A percentile compares a stretch with the other conserved stretches of the same genome.
Evolutionary conservation across 2,329 filamentous ascomycete genomes (phyloP).

Genomic region (Pyrenochaeta sp.): DNA sequence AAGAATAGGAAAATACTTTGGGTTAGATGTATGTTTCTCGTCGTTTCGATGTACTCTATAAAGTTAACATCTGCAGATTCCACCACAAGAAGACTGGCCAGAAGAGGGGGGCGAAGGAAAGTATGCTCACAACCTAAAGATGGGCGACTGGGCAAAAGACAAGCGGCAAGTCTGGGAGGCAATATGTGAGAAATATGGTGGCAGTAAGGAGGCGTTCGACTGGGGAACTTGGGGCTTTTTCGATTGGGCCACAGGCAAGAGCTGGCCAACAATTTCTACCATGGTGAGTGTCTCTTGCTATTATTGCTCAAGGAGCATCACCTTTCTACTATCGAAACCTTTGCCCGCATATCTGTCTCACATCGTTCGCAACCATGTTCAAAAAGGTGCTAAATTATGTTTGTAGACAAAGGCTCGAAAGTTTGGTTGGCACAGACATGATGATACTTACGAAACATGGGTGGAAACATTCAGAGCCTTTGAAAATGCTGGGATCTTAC

Average conservation of each 20-base stretch:
- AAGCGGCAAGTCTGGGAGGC: neutral
- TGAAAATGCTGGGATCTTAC: neutral
- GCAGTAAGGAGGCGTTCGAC: conserved; percentile 4
- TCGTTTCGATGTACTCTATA: neutral
- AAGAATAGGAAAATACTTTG: neutral
- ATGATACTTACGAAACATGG: neutral
- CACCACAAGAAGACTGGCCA: too few species aligned
- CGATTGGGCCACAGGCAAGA: conserved; percentile 2
- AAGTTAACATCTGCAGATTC: neutral
- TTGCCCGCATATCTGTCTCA: too few species aligned
- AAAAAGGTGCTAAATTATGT: too few species aligned
- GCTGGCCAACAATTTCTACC: conserved; percentile 21
- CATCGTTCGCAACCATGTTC: too few species aligned
- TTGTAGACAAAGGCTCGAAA: neutral
- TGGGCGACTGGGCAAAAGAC: conserved; percentile 2
- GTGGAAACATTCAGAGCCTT: neutral
- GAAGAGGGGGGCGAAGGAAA: neutral
- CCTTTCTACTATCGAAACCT: too few species aligned
- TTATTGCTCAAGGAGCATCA: too few species aligned
- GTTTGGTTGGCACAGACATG: neutral
- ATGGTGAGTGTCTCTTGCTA: neutral
- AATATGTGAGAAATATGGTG: conserved; percentile 3
- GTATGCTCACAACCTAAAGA: neutral
- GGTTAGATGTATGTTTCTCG: neutral
- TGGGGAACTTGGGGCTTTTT: conserved; percentile 7